A percentile compares a stretch with the other conserved stretches of the same genome.
Conservation (phyloP, 2,329 filamentous ascomycete genomes). For the Ceratocystiopsis minuta region DNA sequence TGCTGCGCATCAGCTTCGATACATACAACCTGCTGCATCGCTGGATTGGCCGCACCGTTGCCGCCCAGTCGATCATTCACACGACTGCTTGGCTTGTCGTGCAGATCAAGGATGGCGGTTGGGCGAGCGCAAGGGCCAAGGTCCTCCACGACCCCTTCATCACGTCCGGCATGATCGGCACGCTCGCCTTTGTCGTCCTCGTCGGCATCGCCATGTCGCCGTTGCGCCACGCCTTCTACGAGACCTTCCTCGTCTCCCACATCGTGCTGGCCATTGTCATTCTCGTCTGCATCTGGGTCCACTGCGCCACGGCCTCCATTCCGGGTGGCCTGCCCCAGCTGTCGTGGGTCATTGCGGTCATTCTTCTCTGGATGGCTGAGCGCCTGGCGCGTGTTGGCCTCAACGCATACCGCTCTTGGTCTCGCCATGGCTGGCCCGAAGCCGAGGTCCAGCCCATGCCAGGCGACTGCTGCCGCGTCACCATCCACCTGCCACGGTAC, state of each 20-base stretch:
- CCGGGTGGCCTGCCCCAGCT: constrained; percentile 51
- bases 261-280: constrained; percentile 53
- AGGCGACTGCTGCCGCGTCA: constrained; percentile 52
- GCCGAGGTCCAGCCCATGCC: constrained; percentile 51
- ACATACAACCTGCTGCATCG: constrained; percentile 85
- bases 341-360: constrained; percentile 54
- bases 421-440: constrained; percentile 37
- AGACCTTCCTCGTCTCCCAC: constrained; percentile 82
- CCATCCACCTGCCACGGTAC: constrained; percentile 48
- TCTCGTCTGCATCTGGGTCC: constrained; percentile 59
- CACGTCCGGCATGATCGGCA: constrained; percentile 33
- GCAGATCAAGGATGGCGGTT: constrained; percentile 46
- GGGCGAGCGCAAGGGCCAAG: constrained; percentile 34
- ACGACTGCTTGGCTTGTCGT: constrained; percentile 58
- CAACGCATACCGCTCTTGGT: constrained; percentile 49
- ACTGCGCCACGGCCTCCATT: constrained; percentile 50
- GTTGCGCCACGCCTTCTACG: constrained; percentile 86
- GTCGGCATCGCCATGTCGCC: constrained; percentile 57
- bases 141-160: constrained; percentile 46
- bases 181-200: constrained; percentile 44
- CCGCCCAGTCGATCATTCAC: constrained; percentile 52
- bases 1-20: constrained; percentile 82
- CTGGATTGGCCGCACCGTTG: constrained; percentile 62
- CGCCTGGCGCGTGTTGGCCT: constrained; percentile 38
- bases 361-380: constrained; percentile 64